Base-by-base conservation (phyloP, 495 filamentous ascomycete species). In the Rusavskia elegans region DNA sequence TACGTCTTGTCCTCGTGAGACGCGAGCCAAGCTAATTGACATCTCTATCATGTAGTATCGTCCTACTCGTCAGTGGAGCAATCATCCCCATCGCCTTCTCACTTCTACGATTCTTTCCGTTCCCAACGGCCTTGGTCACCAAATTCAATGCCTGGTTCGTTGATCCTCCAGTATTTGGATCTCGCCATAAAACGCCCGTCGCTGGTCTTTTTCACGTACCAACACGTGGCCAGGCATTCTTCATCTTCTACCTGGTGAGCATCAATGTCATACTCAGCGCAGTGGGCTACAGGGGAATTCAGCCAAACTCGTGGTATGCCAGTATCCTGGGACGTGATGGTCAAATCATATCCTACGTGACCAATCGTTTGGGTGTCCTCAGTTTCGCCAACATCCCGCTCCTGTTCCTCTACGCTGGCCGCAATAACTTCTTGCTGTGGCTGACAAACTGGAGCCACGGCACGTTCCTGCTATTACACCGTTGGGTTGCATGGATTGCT, bases 341-440 rank as follows among this genome's bases (percentile, higher is more conserved):
- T 1, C 63, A 74, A 49, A 60, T 73, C 42, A 51, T 62, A 42
- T 57, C 56, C n/a, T 75, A 71, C 50, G 39, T 74, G 16, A 37
- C 48, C 9, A 59, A 69, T 51, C 67, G 73, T 16, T 66, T 66
- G 13, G 73, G 72, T 1, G 53, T 52, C 2, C 55, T 80, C 32
- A 64, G 69, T 4, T 66, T 75, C 53, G 74, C 68, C 10, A 76
- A 78, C 49, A 55, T 79, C 14, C 69, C 74, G 0, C 57, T 79
- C 3, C 20, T 76, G 23, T 74, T 72, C 63, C 58, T 79, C 1
- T 77, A 78, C 46, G 67, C 68, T 2, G 69, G 69, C 3, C 70
- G 76, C 30, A 80, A 78, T 55, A 79, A 79, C 50, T 68, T 78
- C 16, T 65, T 79, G 35, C 57, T 75, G 2, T 76, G 72, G 75